phyloP scores from a whole-genome alignment of 179 eudicot species.

The Corrigiola litoralis region DNA sequence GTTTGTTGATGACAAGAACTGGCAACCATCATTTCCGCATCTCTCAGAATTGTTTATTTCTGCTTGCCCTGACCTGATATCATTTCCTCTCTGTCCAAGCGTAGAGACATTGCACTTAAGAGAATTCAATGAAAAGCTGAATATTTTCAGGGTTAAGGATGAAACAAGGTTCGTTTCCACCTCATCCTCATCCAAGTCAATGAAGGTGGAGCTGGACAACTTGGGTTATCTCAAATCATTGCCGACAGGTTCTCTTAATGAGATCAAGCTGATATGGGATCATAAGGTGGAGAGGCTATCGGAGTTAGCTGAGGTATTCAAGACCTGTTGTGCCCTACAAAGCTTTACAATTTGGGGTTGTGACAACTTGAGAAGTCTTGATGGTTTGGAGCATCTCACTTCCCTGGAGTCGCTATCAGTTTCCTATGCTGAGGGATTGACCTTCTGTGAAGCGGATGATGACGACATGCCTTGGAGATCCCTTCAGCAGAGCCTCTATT shows the following conservation, averaged over 20 bases:
- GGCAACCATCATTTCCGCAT: background rate
- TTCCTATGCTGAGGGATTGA: background rate
- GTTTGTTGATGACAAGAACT: background rate
- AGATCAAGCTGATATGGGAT: background rate
- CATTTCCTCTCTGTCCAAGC: slow-evolving; percentile 12
- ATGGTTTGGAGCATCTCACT: background rate
- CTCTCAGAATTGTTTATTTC: slow-evolving; percentile 1
- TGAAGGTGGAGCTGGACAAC: background rate
- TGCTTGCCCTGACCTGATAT: background rate
- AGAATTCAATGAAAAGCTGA: background rate
- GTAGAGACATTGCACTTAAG: slow-evolving; percentile 12
- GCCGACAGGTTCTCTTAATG: background rate
- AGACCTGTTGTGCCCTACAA: background rate
- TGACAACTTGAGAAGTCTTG: background rate
- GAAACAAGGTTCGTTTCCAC: background rate
- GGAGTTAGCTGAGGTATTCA: background rate
- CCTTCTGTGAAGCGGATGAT: background rate
- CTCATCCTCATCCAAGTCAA: background rate
- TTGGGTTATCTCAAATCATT: background rate
- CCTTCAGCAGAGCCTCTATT: slow-evolving; percentile 6
- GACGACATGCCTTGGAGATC: slow-evolving; percentile 12
- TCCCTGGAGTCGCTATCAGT: background rate
- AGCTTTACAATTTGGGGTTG: background rate
- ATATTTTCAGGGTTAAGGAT: too few species aligned
- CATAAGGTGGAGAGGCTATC: background rate